Base-by-base conservation (phyloP, 495 filamentous ascomycete species). In the Penicillium bialowiezense region DNA sequence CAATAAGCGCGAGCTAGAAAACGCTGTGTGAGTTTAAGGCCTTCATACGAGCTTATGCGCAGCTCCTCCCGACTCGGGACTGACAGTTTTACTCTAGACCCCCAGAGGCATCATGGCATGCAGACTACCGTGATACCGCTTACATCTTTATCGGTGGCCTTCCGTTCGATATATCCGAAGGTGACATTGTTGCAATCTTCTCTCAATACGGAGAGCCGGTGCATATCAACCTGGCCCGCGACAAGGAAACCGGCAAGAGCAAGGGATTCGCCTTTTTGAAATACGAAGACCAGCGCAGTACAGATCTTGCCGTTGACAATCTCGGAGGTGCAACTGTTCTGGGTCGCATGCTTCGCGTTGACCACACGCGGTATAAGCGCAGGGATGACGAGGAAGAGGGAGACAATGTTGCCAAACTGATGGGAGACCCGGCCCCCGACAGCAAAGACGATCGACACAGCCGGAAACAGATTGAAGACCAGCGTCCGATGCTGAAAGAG, bases 271-370 rank as follows among this genome's bases (percentile, higher is more conserved):
- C 85, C 1, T 99, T 91, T 74, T 77, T 98, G 43, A 98, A 98
- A 67, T 98, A 97, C 68, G 93, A 98, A 63, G 93, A 98, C 68
- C 93, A 98, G 78, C 83, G 95, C 50, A 96, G 90, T 64, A 92
- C 88, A 33, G 91, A 96, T 68, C 74, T 98, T 28, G 93, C 93
- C 2, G 93, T 98, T 2, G 93, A 98, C 69, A 98, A 98, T 64
- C 69, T 98, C 5, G 87, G 90, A 36, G 93, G 93, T 13, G 84
- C 91, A 19, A 85, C 80, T 21, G 85, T 98, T 14, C 76, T 89
- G 64, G 91, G 91, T 1, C 76, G 92, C 37, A 68, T 88, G 40
- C 65, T 98, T 32, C 83, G 88, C 53, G 93, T 98, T 3, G 93
- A 98, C 67, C 93, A 98, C 69, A 84, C 89, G 33, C 74, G 90